A percentile compares a stretch with the other conserved stretches of the same genome.
Evolutionary conservation across 306 rosid species (phyloP).

Genomic region (Vicia sativa): DNA sequence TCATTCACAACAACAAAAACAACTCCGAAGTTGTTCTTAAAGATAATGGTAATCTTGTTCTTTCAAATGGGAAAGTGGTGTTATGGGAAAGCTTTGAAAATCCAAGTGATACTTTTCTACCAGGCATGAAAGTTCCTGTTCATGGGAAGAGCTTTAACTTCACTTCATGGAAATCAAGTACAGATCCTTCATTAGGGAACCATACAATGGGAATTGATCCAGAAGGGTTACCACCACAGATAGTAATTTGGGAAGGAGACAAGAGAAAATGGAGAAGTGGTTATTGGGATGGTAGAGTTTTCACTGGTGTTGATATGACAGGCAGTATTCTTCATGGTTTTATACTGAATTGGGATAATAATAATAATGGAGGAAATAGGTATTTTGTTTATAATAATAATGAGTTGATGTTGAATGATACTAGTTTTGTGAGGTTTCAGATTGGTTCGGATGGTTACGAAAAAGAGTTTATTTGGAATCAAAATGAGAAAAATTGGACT

Average conservation of each 20-base stretch:
- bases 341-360: slow-evolving; percentile 26
- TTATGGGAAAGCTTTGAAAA: slow-evolving; percentile 66
- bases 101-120: slow-evolving; percentile 71
- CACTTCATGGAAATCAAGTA: slow-evolving; percentile 67
- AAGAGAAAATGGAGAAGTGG: slow-evolving; percentile 81
- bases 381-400: slow-evolving; percentile 46
- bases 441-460: slow-evolving; percentile 64
- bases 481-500: slow-evolving; percentile 46
- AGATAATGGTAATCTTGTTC: slow-evolving; percentile 56
- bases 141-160: slow-evolving; percentile 40
- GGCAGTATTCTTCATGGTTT: slow-evolving; percentile 53
- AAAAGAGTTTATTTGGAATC: slow-evolving; percentile 53
- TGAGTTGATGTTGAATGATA: not conserved
- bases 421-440: slow-evolving; percentile 53
- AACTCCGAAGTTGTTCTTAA: slow-evolving; percentile 40
- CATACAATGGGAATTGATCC: slow-evolving; percentile 72
- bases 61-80: not conserved
- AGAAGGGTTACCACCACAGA: slow-evolving; percentile 61
- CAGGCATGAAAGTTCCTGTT: slow-evolving; percentile 62
- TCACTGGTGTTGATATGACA: slow-evolving; percentile 57
- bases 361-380: slow-evolving; percentile 12
- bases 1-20: not conserved
- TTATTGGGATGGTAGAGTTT: slow-evolving; percentile 64
- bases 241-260: slow-evolving; percentile 68
- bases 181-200: slow-evolving; percentile 64